Base-by-base conservation (phyloP, 129 eudicot genomes). In the Sambucus nigra region DNA sequence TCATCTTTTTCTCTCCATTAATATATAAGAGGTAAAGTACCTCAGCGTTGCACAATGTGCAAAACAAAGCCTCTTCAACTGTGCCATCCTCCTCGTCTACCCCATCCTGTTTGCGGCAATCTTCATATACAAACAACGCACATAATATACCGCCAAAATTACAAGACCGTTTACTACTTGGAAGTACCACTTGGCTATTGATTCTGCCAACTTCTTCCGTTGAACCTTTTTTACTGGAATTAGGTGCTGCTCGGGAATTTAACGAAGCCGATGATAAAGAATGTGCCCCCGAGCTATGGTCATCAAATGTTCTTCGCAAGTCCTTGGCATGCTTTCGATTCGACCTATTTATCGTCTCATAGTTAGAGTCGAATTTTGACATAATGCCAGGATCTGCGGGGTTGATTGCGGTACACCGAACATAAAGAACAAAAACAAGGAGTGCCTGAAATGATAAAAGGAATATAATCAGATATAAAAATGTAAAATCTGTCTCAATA, bases 301-400 rank as follows among this genome's bases (percentile, higher is more conserved):
- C 82, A 65, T 72, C 74, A 40, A 32, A 68, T 62, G 63, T 63
- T 51, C 64, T 40, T 19, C 38, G 38, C 70, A 28, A 27, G 22
- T 64, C 68, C 57, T 67, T 64, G 32, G 76, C 52, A 23, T 53
- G 68, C 60, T 52, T 70, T 40, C 3, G 48, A 21, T 41, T 44
- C 3, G 46, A 18, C n/a, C 46, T 57, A 26, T 52, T 63, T 41
- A 28, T 47, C 32, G 23, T 47, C 20, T 53, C 63, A 48, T 35
- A 1, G n/a, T n/a, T n/a, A 15, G 67, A 35, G 39, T 69, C 73
- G 52, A 73, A 76, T 41, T 51, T 76, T 24, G 61, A 57, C 77
- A 89, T 58, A 64, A 89, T 84, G 10, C 97, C 95, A 1, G 95
- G 97, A 64, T 89, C 97, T 26, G 97, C 97, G 8, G 97, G 97